Evolutionary conservation across 2,329 filamentous ascomycete genomes (phyloP).

Genomic region (Parastagonospora avenae): DNA sequence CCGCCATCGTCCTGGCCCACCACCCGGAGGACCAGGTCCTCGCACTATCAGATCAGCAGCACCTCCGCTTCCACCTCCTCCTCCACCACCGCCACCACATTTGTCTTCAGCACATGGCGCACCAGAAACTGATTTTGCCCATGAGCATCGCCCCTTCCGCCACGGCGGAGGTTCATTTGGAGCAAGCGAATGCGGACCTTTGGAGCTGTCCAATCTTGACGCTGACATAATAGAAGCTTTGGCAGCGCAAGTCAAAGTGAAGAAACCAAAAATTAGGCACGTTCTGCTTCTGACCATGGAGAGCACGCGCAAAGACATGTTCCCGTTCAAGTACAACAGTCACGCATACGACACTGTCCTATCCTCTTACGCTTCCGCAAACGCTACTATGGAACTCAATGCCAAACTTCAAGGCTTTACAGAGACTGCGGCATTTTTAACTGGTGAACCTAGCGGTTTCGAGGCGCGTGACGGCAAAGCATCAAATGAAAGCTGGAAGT

Average conservation of each 20-base stretch:
- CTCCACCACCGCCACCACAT: not conserved
- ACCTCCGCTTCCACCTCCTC: not conserved
- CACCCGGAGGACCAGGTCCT: not conserved
- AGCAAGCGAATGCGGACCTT: conserved; percentile 8
- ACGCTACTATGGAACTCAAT: conserved; percentile 11
- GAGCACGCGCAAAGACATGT: conserved; percentile 23
- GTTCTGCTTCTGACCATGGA: conserved; percentile 20
- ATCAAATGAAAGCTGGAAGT: conserved; percentile 6
- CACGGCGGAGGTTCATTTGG: conserved; percentile 7
- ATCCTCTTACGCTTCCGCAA: conserved; percentile 9
- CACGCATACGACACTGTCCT: conserved; percentile 17
- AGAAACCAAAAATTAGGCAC: conserved; percentile 16
- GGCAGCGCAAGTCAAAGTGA: conserved; percentile 3
- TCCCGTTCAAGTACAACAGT: conserved; percentile 16
- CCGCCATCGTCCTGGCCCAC: not conserved
- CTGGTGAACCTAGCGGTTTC: conserved; percentile 15
- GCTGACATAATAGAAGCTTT: conserved; percentile 7
- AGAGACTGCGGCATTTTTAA: conserved; percentile 12
- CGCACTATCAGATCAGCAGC: not conserved
- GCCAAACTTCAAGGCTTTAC: conserved; percentile 12
- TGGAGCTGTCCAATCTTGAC: conserved; percentile 20
- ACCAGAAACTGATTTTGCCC: not conserved
- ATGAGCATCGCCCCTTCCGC: not conserved
- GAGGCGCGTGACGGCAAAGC: not conserved
- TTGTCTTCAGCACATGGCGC: not conserved